phyloP scores from a whole-genome alignment of 352 stramenopile genomes.

The Phytophthora macrochlamydospora region DNA sequence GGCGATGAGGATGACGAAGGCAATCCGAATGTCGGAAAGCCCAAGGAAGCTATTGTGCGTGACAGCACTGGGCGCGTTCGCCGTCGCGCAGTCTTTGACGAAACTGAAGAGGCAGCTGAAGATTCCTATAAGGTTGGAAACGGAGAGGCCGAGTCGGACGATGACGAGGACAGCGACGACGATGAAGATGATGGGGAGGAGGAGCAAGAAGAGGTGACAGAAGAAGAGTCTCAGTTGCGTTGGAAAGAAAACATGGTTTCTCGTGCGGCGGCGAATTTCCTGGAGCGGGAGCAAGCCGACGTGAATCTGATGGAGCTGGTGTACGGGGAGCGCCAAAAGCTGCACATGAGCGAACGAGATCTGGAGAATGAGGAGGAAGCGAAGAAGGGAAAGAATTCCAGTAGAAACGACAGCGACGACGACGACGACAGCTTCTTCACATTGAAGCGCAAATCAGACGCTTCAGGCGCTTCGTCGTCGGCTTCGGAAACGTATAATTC shows the following conservation, averaged over 20 bases:
- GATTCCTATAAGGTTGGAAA: conserved; percentile 22
- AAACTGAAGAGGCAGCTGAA: conserved; percentile 33
- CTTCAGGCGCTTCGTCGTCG: conserved; percentile 31
- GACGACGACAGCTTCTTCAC: conserved; percentile 83
- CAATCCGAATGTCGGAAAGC: conserved; percentile 58
- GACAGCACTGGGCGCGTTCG: conserved; percentile 76
- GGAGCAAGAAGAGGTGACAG: conserved; percentile 46
- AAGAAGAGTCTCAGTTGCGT: conserved; percentile 69
- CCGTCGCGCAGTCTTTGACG: conserved; percentile 81
- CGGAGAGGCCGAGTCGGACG: conserved; percentile 40
- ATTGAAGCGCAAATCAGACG: conserved; percentile 65
- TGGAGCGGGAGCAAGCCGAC: conserved; percentile 80
- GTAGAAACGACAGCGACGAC: conserved; percentile 45
- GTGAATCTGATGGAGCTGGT: conserved; percentile 93
- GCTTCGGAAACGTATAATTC: conserved; percentile 59
- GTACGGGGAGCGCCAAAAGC: conserved; percentile 85
- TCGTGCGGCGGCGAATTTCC: conserved; percentile 83
- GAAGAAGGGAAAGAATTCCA: conserved; percentile 33
- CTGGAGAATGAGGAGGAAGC: conserved; percentile 60
- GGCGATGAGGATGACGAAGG: conserved; percentile 63
- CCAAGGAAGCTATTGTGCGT: conserved; percentile 68
- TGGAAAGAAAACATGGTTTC: conserved; percentile 91
- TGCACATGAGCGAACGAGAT: conserved; percentile 82
- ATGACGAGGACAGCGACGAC: conserved; percentile 39
- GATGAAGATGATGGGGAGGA: conserved; percentile 47